Evolutionary conservation across 305 asterid species (phyloP), one percentile per base, ranked within the genome.

Genomic region (Solanum hybrid): DNA sequence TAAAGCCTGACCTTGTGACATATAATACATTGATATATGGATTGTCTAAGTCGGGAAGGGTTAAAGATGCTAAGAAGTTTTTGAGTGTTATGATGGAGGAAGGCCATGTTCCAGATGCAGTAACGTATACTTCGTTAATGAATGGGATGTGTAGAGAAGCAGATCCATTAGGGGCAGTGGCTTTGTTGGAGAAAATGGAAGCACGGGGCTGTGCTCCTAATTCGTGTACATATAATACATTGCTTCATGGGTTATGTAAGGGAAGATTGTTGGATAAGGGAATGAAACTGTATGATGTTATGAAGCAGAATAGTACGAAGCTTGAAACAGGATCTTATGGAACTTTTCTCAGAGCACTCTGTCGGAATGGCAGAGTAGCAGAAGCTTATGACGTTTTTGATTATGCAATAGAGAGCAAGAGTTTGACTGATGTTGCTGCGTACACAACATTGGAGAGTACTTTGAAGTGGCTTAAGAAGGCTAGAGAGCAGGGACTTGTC

Each of bases 131-230:
- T 86, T 97, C 98, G 1, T 91, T 97, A 92, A 97, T 97, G 99
- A 97, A 95, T 90, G 99, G 99, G 29, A 92, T 97, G 99, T 96
- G 98, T 93, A 91, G 99, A 88, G 96, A 95, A 91, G 94, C 96
- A 42, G 94, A 95, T 92, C 93, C 95, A 0, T 88, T 92, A 92
- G 98, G 97, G 56, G 99, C 98, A 5, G 69, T 97, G 91, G 91
- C 92, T 31, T 93, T 95, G 93, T 92, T 97, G 90, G 94, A 91
- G 91, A 95, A 95, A 93, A 97, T 97, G 99, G 95, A 97, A 84
- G 91, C 37, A 35, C 91, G 92, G 36, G 99, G 98, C 15, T 96
- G 98, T 69, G 89, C 37, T 56, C 99, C 99, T 1, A 97, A 96
- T 93, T 91, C 96, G 0, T 93, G 97, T 90, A 97, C 99, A 1